Evolutionary conservation across 805 yeast species (phyloP), one percentile per base, ranked within the genome.

Genomic region (Hanseniaspora valbyensis): DNA sequence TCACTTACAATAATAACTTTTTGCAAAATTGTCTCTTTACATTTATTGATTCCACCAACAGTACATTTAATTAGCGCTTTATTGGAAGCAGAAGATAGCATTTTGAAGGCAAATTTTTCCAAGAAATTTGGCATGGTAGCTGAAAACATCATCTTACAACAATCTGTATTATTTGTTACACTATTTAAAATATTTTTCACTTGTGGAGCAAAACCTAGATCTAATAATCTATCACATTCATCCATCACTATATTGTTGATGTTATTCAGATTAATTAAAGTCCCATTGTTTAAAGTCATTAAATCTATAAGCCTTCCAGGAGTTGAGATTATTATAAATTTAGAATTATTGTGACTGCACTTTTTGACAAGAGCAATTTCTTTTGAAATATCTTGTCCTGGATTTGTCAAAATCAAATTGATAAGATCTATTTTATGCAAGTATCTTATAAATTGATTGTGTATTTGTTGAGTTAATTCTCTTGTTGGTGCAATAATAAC

Each of bases 151-250:
- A 89, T 90, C 16, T 45, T 45, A 13, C 33, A 38, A 16, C 92
- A 83, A 60, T 90, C 97, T 44, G 83, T 71, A 61, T 89, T 96
- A 0, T 92, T 92, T 44, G 96, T 71, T 2, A 86, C 72, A 33
- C 83, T 82, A 14, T 75, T 71, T 61, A 88, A 71, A 21, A 92
- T 81, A 58, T 86, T 85, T 57, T 76, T 78, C 3, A 92, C 87
- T 61, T 92, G 98, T 0, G 98, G 97, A 58, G 87, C 97, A 66
- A 92, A 92, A 1, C 98, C 98, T 75, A 92, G 70, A 63, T 92
- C 98, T 67, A 90, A 90, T 83, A 92, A 80, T 55, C 98, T 68
- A 65, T 92, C 98, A 1, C 97, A 96, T 61, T 92, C 98, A 62
- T 92, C 98, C 53, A 92, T 68, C 0, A 89, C 94, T n/a, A 87